These are phyloP conservation scores for Neurospora africana DNA, from an alignment of 495 filamentous ascomycete genomes.

Conservation along the genomic window DNA sequence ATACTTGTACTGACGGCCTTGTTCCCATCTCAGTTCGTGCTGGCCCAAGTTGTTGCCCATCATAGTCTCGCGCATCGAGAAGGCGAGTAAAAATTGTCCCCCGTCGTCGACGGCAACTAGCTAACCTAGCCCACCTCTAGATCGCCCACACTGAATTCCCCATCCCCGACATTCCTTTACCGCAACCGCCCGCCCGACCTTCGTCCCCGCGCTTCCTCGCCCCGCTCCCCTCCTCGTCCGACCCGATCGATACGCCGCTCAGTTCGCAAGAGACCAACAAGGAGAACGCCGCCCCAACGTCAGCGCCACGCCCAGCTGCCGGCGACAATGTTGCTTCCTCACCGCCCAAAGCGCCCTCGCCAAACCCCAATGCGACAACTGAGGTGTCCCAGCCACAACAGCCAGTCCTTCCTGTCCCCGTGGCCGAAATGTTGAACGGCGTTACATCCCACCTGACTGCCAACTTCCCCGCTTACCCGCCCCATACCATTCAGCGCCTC, in stretches of 20 bases:
- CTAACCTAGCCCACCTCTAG: conserved; percentile 10
- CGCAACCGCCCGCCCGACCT: conserved; percentile 20
- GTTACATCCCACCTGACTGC: conserved; percentile 57
- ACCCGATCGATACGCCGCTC: conserved; percentile 26
- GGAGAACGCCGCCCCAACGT: conserved; percentile 29
- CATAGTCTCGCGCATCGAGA: conserved; percentile 31
- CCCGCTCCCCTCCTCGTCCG: conserved; percentile 34
- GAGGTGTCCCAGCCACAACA: not conserved
- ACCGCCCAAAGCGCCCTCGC: conserved; percentile 1
- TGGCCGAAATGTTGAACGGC: conserved; percentile 50
- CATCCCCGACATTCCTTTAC: conserved; percentile 30
- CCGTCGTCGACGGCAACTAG: not conserved
- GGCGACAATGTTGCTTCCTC: conserved; percentile 8
- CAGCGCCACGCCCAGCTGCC: conserved; percentile 13
- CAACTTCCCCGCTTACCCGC: conserved; percentile 64
- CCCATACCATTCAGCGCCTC: conserved; percentile 87
- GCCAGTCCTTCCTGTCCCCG: conserved; percentile 48
- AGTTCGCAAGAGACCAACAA: conserved; percentile 39
- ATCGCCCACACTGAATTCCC: conserved; percentile 33
- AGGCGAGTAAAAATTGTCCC: conserved; percentile 14
- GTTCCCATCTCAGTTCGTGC: conserved; percentile 19
- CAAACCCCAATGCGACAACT: not conserved
- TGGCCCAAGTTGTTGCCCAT: conserved; percentile 30
- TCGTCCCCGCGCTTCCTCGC: conserved; percentile 33
- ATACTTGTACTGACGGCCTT: conserved; percentile 3